Evolutionary conservation across 78 protist species (phyloP), one percentile per base, ranked within the genome.

Genomic region (Polysphondylium violaceum): DNA sequence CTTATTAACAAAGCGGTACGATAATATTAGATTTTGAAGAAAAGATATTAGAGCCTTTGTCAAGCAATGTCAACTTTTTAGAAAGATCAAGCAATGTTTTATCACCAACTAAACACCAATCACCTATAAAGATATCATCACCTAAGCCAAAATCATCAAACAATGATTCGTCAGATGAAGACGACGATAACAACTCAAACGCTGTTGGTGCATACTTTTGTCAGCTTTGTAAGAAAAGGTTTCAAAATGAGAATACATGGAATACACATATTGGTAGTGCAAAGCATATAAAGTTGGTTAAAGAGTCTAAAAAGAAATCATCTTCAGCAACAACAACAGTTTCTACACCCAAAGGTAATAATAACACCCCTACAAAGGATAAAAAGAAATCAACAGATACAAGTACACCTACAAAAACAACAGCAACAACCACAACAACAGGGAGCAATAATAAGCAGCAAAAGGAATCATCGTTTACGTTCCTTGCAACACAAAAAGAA

Each of bases 201-300:
- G 7, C 1, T 21, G 60, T 27, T 60, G 19, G 29, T 44, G 56
- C 61, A 11, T 81, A 50, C 38, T 67, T 50, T 53, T 83, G 91
- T 41, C 60, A 44, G 12, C 61, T 53, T 69, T 83, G 91, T 83
- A 83, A 83, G 21, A 83, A 83, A 16, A 43, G 56, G 7, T 83
- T 83, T 69, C 91, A 83, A 83, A 68, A 77, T n/a, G 91, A 83
- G 41, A 69, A 67, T 36, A 83, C 91, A 35, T 69, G 76, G 79
- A 83, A 67, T 35, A 63, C 74, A 4, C 91, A 83, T 59, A 29
- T 83, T 2, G 43, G 29, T 43, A 69, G 79, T 58, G 59, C 55
- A 14, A 83, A 83, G 59, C 91, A 83, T 59, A 56, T 69, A 19
- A 47, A 83, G 35, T 43, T 41, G 38, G 76, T 69, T 17, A 83